Evolutionary conservation across 352 stramenopile species (phyloP), one percentile per base, ranked within the genome.

Genomic region (Phytopythium kandeliae): DNA sequence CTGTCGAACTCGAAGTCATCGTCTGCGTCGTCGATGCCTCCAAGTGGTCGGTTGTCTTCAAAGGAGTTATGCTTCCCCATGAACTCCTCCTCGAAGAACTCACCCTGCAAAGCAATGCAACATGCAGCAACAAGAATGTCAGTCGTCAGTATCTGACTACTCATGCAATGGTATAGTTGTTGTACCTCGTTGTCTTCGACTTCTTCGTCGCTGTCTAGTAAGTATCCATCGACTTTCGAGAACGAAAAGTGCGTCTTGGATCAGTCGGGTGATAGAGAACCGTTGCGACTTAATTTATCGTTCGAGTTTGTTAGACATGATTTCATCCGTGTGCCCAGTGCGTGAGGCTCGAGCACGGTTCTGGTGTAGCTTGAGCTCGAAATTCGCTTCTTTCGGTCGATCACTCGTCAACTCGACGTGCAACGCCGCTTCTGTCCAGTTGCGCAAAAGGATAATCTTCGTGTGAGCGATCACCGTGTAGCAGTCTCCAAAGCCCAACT

Each of bases 1-100:
- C 84, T 60, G 61, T 96, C 85, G 59, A 96, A 96, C 47, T 94
- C 85, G 49, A 94, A 94, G 49, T 96, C 85, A 46, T 96, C 85
- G 55, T 96, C 85, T 25, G 65, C 64, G 59, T 96, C 85, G 41
- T 95, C 85, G 16, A 62, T 31, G 61, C 93, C 85, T 31, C 72
- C 82, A 25, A 44, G 21, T 45, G 86, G 60, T 2, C 65, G 58
- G 34, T 85, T 86, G 33, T 93, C 85, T 44, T 92, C 83, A 51
- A 92, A 93, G 3, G 80, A 92, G 17, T 62, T 61, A 16, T 69
- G 67, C 55, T 92, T 95, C 4, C 57, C 48, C 33, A 43, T 33
- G 19, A 89, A 76, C 0, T 92, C 83, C 35, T 95, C 85, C 15
- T 92, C 83, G 45, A 78, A 90, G 30, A 86, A 88, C 11, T 92